Percentiles rank a stretch among this genome's conserved stretches.
Evolutionary conservation across 768 basidiomycete species (phyloP).

Genomic region (Boletus subcaerulescens): DNA sequence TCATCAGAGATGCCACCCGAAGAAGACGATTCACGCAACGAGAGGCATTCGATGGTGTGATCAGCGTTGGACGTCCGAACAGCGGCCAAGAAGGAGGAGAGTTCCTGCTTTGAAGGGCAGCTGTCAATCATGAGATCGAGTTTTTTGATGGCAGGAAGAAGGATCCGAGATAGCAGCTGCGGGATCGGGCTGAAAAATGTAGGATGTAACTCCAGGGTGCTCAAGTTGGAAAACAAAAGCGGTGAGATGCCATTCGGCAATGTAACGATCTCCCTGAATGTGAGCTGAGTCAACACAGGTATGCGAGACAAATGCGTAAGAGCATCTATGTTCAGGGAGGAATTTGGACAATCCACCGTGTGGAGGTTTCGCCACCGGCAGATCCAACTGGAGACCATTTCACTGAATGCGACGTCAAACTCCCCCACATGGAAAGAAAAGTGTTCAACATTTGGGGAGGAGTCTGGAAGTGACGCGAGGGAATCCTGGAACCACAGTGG

Average conservation of each 20-base stretch:
- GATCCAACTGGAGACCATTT: neutral
- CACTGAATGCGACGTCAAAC: neutral
- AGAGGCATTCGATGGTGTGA: neutral
- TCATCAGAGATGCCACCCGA: no score
- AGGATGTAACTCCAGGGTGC: neutral
- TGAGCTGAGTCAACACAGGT: neutral
- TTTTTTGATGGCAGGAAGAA: neutral
- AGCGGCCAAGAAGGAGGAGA: neutral
- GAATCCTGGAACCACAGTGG: neutral
- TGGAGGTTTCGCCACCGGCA: neutral
- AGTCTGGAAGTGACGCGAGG: neutral
- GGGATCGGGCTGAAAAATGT: neutral
- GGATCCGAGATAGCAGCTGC: neutral
- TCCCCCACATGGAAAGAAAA: neutral
- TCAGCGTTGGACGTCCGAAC: neutral
- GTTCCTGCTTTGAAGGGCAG: neutral
- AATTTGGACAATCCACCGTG: neutral
- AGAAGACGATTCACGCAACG: neutral
- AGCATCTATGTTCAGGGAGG: neutral
- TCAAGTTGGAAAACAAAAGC: neutral
- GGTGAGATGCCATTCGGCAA: neutral
- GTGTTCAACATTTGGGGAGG: neutral
- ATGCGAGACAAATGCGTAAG: neutral
- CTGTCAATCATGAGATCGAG: neutral
- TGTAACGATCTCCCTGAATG: neutral